Base-by-base conservation (phyloP, 768 basidiomycete genomes). In the Vararia minispora region DNA sequence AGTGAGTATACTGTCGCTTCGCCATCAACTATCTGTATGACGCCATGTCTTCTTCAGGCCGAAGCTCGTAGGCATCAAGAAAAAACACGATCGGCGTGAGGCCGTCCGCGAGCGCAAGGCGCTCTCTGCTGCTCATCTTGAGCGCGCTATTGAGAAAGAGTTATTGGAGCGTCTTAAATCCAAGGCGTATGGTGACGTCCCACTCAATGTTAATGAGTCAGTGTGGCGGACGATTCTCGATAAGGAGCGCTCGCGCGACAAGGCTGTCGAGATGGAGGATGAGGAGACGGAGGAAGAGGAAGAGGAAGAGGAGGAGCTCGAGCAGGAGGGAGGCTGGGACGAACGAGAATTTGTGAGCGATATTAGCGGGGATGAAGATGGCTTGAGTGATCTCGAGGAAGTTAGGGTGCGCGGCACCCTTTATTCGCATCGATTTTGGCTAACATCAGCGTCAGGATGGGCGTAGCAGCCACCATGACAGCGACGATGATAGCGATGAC, bases 121-220 rank as follows among this genome's bases (percentile, higher is more conserved):
- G 2, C 76, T 99, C 10, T 81, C 88, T 1, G 95, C 94, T 2
- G 95, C 95, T 0, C 90, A 86, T 45, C 74, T 99, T 27, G 95
- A 99, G 59, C 81, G 78, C 41, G 85, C 87, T 10, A 97, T 99
- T 50, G 86, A 97, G 58, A 89, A 89, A 54, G 95, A 99, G 55
- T 76, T 98, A 18, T 77, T 99, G 33, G 90, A 94, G 51, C 86
- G 95, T 13, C 71, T 99, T 14, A 91, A 92, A 65, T 82, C 82
- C 37, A 95, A 95, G 59, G 92, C 94, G 13, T 98, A 99, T 54
- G 94, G 95, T 29, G 94, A 98, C 53, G 84, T 86, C 24, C 95
- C 95, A 10, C 72, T 99, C 30, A 98, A 99, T 58, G 92, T 99
- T 41, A 98, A 99, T 59, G 95, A 99, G 62, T 79, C 68, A 28